These are phyloP conservation scores for Apostasia shenzhenica DNA, from an alignment of 106 monocot genomes.

Conservation along the genomic window DNA sequence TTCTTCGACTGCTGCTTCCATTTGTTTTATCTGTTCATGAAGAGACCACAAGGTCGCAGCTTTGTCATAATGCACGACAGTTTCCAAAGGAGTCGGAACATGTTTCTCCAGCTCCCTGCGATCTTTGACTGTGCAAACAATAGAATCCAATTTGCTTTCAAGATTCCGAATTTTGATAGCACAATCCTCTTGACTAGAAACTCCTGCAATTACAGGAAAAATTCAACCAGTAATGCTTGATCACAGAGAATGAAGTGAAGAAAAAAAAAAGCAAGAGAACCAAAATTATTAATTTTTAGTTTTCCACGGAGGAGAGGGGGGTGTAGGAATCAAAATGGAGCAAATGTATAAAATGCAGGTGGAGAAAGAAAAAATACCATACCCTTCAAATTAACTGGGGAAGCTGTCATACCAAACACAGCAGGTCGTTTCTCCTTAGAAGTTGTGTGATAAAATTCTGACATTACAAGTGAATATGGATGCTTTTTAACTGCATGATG, in stretches of 20 bases:
- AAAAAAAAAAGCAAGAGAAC: background rate
- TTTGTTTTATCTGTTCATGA: constrained; percentile 88
- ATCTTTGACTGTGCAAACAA: constrained; percentile 97
- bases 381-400: constrained; percentile 98
- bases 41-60: constrained; percentile 78
- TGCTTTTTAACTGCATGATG: constrained; percentile 99
- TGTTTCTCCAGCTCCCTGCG: constrained; percentile 88
- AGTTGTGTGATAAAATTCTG: constrained; percentile 98
- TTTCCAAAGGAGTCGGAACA: constrained; percentile 90
- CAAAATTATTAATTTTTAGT: background rate
- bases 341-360: background rate
- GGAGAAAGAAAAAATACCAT: constrained; percentile 5
- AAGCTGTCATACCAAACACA: constrained; percentile 99
- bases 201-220: constrained; percentile 42
- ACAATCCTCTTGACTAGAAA: constrained; percentile 98
- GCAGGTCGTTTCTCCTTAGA: constrained; percentile 87
- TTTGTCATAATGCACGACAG: constrained; percentile 79
- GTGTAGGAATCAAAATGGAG: background rate
- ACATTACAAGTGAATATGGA: constrained; percentile 99
- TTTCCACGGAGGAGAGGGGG: background rate
- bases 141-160: constrained; percentile 95
- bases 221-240: background rate
- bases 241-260: background rate
- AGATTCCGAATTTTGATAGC: constrained; percentile 97
- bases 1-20: constrained; percentile 83